Conservation (phyloP, 2,329 filamentous ascomycete species). For the Aureobasidium subglaciale region DNA sequence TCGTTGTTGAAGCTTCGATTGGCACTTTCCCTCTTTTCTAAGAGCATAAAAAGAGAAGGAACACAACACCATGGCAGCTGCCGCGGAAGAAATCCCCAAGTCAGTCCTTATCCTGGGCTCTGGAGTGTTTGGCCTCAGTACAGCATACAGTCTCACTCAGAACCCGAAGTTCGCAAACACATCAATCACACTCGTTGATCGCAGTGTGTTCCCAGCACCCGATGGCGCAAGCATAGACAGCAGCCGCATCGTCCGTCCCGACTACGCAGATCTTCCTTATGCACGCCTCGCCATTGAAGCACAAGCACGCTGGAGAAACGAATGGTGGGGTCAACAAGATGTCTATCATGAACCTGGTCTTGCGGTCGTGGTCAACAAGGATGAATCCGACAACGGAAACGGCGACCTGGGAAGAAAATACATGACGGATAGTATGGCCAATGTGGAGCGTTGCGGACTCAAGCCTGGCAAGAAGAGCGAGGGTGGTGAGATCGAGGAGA, state of each 20-base stretch:
- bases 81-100: conserved; percentile 26
- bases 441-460: conserved; percentile 49
- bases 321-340: conserved; percentile 49
- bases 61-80: conserved; percentile 4
- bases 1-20: not conserved
- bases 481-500: conserved; percentile 30
- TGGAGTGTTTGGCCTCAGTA: conserved; percentile 53
- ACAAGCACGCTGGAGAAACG: conserved; percentile 61
- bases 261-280: conserved; percentile 78
- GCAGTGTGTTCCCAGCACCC: conserved; percentile 50
- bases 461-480: conserved; percentile 30
- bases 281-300: conserved; percentile 64
- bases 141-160: conserved; percentile 62
- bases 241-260: conserved; percentile 58
- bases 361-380: conserved; percentile 49
- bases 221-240: conserved; percentile 48
- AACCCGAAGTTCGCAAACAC: conserved; percentile 47
- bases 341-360: conserved; percentile 67
- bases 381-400: conserved; percentile 27
- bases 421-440: conserved; percentile 53
- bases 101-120: conserved; percentile 45
- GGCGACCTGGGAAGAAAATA: conserved; percentile 43
- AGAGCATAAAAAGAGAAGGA: not conserved
- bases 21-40: not conserved
- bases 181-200: conserved; percentile 52